phyloP scores from a whole-genome alignment of 352 stramenopile species.

The Phytopythium aichiense region DNA sequence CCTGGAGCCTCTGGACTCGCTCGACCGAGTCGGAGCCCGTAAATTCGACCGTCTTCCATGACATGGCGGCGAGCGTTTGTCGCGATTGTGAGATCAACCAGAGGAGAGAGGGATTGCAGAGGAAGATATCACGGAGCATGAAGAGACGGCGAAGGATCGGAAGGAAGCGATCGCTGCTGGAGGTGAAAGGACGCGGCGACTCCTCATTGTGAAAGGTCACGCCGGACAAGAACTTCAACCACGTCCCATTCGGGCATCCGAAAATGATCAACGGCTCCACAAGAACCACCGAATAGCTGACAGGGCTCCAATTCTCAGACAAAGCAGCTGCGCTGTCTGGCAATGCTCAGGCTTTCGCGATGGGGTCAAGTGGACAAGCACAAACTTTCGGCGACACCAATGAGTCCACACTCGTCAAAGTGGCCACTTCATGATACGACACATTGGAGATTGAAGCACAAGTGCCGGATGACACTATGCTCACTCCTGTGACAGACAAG shows the following conservation, averaged over 20 bases:
- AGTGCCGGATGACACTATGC: no score
- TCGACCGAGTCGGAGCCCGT: constrained; percentile 48
- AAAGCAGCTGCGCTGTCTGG: no score
- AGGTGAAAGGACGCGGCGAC: background rate
- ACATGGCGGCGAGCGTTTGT: constrained; percentile 19
- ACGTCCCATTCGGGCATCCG: background rate
- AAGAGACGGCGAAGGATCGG: background rate
- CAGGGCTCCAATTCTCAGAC: no score
- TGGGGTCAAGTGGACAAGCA: no score
- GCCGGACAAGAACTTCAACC: background rate
- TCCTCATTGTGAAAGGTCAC: background rate
- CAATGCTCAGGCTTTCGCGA: no score
- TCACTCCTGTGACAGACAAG: no score
- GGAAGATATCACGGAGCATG: background rate
- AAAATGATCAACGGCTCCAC: background rate
- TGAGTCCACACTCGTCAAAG: no score
- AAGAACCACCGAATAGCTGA: no score
- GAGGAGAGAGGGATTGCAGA: background rate
- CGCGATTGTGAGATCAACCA: background rate
- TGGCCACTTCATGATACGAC: no score
- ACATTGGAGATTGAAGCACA: no score
- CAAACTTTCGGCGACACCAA: no score
- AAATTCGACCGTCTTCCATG: constrained; percentile 53
- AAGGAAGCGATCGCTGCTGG: background rate
- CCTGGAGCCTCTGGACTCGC: constrained; percentile 47